Conservation (phyloP, 441 rosid species). For the Raphanus hybrid region DNA sequence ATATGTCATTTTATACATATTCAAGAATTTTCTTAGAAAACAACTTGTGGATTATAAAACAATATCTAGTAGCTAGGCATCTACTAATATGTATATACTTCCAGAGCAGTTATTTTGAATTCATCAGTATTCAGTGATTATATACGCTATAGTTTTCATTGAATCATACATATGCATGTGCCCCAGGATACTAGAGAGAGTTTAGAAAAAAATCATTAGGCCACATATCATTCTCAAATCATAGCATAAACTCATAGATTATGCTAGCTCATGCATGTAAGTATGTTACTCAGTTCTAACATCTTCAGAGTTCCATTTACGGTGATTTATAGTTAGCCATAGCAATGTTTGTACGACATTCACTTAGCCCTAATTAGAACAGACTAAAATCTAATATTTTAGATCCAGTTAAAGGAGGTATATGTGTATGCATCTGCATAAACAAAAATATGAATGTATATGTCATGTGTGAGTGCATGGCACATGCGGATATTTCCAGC, state of each 20-base stretch:
- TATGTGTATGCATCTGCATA: background rate
- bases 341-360: background rate
- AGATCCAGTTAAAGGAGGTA: background rate
- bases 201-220: background rate
- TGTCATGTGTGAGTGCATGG: conserved; percentile 19
- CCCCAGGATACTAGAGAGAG: no score
- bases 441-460: background rate
- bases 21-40: background rate
- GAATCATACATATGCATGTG: background rate
- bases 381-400: background rate
- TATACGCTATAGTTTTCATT: background rate
- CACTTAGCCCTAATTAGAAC: background rate
- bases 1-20: background rate
- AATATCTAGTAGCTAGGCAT: background rate
- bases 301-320: background rate
- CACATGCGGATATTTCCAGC: conserved; percentile 27
- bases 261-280: background rate
- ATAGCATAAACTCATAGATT: conserved; percentile 4
- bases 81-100: background rate
- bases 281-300: background rate
- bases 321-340: background rate
- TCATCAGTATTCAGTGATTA: background rate
- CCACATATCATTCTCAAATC: background rate
- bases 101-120: background rate
- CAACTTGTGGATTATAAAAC: background rate